Evolutionary conservation across 306 rosid species (phyloP), one percentile per base, ranked within the genome.

Genomic region (Fragaria nilgerrensis): DNA sequence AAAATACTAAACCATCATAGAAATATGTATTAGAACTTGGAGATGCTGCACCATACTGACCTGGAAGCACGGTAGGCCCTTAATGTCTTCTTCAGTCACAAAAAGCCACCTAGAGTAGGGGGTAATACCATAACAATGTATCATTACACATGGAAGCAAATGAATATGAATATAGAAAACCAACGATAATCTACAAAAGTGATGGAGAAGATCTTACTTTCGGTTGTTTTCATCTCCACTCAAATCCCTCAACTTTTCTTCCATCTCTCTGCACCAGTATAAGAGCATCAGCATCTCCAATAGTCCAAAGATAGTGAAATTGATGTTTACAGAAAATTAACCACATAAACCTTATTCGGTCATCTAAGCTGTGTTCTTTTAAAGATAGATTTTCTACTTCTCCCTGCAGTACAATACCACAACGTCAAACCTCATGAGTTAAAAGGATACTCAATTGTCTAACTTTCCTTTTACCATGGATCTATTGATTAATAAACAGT

Each of bases 31-130:
- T 73, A 68, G 23, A 72, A 83, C 19, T 48, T 75, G 72, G 43
- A 77, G 80, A 19, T 69, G 71, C 86, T 61, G 66, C 72, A 79
- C n/a, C 39, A 56, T 45, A 73, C 77, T 84, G 67, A 89, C 99
- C 84, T 82, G 96, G 76, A 96, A 91, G 90, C 97, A 83, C 43
- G 97, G 99, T 78, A 88, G 74, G 77, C 83, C 82, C 88, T 96
- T 96, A 48, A 96, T 92, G 78, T 96, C 98, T 55, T 96, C 99
- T 79, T 96, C 97, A 2, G 97, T 91, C 61, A 96, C 97, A 81
- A 88, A 96, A 81, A 96, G 96, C 86, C 81, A 91, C 89, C 99
- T 96, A 80, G 12, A 53, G 47, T 47, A 72, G 22, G 62, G 75
- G 71, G 71, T 13, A 58, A 70, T 36, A 68, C 72, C 32, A 68